Evolutionary conservation across 2,329 filamentous ascomycete genomes (phyloP), one percentile per base, ranked within the genome.

Genomic region (Fusarium buharicum): DNA sequence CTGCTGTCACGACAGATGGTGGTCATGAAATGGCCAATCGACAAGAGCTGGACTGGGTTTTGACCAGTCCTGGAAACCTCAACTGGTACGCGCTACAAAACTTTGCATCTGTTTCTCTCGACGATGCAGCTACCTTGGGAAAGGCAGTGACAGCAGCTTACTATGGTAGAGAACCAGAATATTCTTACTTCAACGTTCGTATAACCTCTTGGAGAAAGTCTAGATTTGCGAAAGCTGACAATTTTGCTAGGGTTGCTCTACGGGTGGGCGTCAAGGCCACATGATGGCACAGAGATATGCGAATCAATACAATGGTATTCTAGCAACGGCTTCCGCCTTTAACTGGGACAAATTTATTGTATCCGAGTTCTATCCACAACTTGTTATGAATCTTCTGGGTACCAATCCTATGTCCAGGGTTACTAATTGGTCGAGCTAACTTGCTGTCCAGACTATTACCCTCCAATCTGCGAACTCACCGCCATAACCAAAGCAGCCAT

Each of bases 221-320:
- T n/a, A n/a, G n/a, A n/a, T n/a, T 12, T 6, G 18, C 16, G 24
- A 2, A 18, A 12, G 4, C 33, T 59, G 12, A 60, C 12, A 7
- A 4, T 1, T 0, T 9, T 5, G 0, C 0, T 2, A 60, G 57
- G 58, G 84, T 13, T 85, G 83, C 64, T 84, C 81, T 1, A 83
- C 81, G 0, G 84, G 84, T 12, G 85, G 85, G 3, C 75, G 84
- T 1, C 83, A 87, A 68, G 84, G 83, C 8, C 72, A 84, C 20
- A 81, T 81, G 64, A 75, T 82, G 11, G 79, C 82, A 0, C 81
- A 86, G 62, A 69, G 76, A 9, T 84, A 81, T 55, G 83, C 84
- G 0, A 75, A 80, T 1, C 79, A 82, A 30, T 86, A 84, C 39
- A 81, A 86, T 40, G 84, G 84, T 3, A 79, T 86, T 13, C 67